These are phyloP conservation scores for Rhododendron mucronatum DNA, from an alignment of 148 eudicot genomes.

Conservation along the genomic window DNA sequence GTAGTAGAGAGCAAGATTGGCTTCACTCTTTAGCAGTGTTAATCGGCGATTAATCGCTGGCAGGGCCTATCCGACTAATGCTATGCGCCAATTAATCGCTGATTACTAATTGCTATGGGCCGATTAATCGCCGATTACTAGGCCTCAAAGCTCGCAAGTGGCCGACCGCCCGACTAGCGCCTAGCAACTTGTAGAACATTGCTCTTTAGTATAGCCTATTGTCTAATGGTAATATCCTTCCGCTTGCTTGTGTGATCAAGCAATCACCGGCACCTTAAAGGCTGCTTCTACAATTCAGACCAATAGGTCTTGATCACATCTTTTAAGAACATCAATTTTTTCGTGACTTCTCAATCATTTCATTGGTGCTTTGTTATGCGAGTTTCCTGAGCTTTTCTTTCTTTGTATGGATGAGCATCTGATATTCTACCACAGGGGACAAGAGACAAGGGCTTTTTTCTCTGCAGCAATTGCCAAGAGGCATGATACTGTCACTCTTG, in stretches of 20 bases:
- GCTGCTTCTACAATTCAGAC: not conserved
- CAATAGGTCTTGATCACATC: not conserved
- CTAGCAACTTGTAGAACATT: too few relatives aligned
- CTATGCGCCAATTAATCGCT: too few relatives aligned
- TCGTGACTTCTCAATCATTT: not conserved
- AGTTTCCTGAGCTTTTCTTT: not conserved
- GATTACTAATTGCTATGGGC: too few relatives aligned
- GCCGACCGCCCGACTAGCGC: too few relatives aligned
- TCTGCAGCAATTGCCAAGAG: constrained; percentile 49
- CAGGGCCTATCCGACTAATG: too few relatives aligned
- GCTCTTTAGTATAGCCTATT: not conserved
- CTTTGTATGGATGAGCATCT: not conserved
- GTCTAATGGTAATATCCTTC: not conserved
- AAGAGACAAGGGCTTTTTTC: constrained; percentile 22
- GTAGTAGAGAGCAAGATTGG: not conserved
- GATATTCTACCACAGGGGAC: constrained; percentile 22
- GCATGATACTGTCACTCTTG: constrained; percentile 46
- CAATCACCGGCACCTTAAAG: not conserved
- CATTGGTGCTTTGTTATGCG: not conserved
- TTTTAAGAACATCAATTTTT: not conserved
- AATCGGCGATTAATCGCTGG: too few relatives aligned
- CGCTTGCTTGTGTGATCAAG: not conserved
- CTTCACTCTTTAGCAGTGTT: not conserved
- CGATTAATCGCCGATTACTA: too few relatives aligned
- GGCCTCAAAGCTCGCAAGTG: too few relatives aligned